Percentiles rank a stretch among this genome's conserved stretches.
Evolutionary conservation across 2,329 filamentous ascomycete genomes (phyloP).

Genomic region (Xylogone sp.): DNA sequence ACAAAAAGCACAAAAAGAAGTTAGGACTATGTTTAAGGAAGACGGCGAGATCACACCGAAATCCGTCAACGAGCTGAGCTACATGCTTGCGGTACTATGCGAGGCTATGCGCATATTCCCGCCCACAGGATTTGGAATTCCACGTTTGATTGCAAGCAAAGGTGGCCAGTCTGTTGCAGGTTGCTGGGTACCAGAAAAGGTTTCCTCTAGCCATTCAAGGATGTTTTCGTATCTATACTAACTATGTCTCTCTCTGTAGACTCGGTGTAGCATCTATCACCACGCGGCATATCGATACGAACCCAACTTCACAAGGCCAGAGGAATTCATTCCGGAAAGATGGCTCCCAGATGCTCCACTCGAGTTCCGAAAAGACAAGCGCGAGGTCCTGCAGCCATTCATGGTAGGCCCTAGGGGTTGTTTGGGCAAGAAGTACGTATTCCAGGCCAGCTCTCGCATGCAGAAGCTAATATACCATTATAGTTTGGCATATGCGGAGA

Average conservation of each 20-base stretch:
- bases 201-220: background rate
- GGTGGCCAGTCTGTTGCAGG: background rate
- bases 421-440: slow-evolving; percentile 10
- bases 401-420: slow-evolving; percentile 12
- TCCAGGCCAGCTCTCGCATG: background rate
- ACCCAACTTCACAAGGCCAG: slow-evolving; percentile 8
- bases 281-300: slow-evolving; percentile 6
- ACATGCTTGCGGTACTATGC: slow-evolving; percentile 34
- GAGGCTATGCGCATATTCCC: slow-evolving; percentile 7
- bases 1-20: slow-evolving; percentile 2
- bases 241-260: slow-evolving; percentile 2
- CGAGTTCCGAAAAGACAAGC: slow-evolving; percentile 40
- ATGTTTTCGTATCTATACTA: background rate
- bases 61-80: slow-evolving; percentile 2
- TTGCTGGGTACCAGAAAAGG: background rate
- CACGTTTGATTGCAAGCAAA: slow-evolving; percentile 2
- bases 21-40: slow-evolving; percentile 2
- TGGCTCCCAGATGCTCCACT: slow-evolving; percentile 11
- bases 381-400: slow-evolving; percentile 12
- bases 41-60: slow-evolving; percentile 3
- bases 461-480: background rate
- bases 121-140: background rate
- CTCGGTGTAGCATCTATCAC: slow-evolving; percentile 4
- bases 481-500: slow-evolving; percentile 12
- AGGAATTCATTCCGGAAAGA: slow-evolving; percentile 15